Evolutionary conservation across 2,329 filamentous ascomycete genomes (phyloP), one percentile per base, ranked within the genome.

Genomic region (Penicillium sp.): DNA sequence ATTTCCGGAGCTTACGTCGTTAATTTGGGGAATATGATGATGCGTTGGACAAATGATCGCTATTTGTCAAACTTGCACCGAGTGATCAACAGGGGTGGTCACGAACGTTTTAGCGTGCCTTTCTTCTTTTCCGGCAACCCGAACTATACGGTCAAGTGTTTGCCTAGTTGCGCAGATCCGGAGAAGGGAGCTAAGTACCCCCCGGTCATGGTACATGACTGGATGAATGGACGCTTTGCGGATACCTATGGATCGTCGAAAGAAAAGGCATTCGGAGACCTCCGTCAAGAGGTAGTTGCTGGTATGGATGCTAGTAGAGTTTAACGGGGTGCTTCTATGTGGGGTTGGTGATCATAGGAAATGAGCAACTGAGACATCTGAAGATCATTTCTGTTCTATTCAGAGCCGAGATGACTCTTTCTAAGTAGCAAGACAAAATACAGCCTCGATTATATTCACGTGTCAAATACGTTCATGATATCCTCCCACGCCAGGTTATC

Each of bases 11-110:
- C 64, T 11, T 63, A 65, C 34, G 66, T 71, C 14, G 65, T 72
- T 13, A 70, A 71, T 39, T 44, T 71, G 16, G 68, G 69, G 0
- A 67, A 71, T 46, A 53, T 70, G 60, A 63, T 70, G 60, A 65
- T 64, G 62, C 56, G 60, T 1, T 69, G 65, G 64, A 67, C 68
- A 2, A 68, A 67, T 48, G 66, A 66, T 52, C 51, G 37, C 4
- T 70, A 69, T 29, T 21, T 67, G 13, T 65, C 63, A 2, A 69
- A 65, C 45, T 28, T 69, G 16, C 68, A 70, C 36, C 63, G 67
- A 0, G 68, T 70, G 0, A 67, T 69, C 51, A 69, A 70, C 36
- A 59, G 28, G 8, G 64, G 53, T 45, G 64, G 63, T 0, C 49
- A 56, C 11, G 66, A 67, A 18, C 53, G 67, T 9, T 69, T 60